phyloP scores from a whole-genome alignment of 352 stramenopile genomes.

The Globisporangium spinosum region DNA sequence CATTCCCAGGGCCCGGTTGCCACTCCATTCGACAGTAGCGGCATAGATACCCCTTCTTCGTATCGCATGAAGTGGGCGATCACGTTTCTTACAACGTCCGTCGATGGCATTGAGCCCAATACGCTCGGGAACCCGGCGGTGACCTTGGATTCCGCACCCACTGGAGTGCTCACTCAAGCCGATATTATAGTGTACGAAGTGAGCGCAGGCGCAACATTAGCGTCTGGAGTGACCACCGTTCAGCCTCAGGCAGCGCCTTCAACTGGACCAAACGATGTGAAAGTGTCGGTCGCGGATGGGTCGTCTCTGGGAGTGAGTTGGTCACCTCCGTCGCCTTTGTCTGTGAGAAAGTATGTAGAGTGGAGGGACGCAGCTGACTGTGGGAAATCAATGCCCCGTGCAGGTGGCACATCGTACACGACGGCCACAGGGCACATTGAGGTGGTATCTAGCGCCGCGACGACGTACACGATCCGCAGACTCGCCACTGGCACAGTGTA shows the following conservation, averaged over 20 bases:
- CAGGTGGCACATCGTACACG: constrained; percentile 38
- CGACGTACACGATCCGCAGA: constrained; percentile 76
- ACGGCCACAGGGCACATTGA: constrained; percentile 44
- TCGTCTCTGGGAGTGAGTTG: constrained; percentile 68
- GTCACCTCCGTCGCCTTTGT: constrained; percentile 31
- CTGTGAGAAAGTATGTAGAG: constrained; percentile 58
- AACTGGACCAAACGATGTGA: constrained; percentile 40
- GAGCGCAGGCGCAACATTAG: constrained; percentile 15
- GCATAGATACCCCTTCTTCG: constrained; percentile 30
- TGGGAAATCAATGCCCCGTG: constrained; percentile 21
- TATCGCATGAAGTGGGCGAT: constrained; percentile 75
- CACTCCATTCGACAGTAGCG: constrained; percentile 44
- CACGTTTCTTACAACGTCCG: constrained; percentile 56
- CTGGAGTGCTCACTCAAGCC: constrained; percentile 15
- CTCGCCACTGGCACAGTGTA: constrained; percentile 80
- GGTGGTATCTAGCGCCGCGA: constrained; percentile 32
- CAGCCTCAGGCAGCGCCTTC: constrained; percentile 43
- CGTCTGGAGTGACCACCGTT: constrained; percentile 27
- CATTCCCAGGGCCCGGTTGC: constrained; percentile 44
- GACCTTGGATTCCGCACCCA: constrained; percentile 22
- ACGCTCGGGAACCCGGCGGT: constrained; percentile 39
- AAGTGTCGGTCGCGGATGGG: constrained; percentile 57
- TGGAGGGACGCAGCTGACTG: constrained; percentile 24
- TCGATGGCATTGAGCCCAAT: constrained; percentile 47
- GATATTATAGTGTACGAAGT: constrained; percentile 37